These are phyloP conservation scores for Oldenlandia corymbosa DNA, from an alignment of 257 asterid species.

Conservation along the genomic window DNA sequence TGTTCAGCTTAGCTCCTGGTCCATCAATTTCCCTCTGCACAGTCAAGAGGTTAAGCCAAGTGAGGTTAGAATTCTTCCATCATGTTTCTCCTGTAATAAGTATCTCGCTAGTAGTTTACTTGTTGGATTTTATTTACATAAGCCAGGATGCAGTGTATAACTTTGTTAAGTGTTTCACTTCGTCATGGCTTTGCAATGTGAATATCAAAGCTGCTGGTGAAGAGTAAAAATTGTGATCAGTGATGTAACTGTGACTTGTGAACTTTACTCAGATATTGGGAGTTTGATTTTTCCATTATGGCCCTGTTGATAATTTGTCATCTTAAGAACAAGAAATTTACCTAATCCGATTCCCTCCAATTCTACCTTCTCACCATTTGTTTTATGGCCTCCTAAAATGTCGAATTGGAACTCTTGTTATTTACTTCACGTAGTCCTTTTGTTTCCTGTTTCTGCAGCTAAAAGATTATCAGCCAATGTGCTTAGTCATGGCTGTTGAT, in stretches of 20 bases:
- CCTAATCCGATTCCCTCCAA: neutral
- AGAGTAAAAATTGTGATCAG: neutral
- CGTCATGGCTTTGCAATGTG: neutral
- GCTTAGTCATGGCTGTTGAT: slow-evolving; percentile 79
- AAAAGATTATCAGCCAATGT: slow-evolving; percentile 54
- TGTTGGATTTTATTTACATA: neutral
- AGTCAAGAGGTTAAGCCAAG: slow-evolving; percentile 47
- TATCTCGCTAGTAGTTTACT: neutral
- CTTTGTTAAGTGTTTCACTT: neutral
- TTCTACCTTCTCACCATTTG: neutral
- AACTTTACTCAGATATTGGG: neutral
- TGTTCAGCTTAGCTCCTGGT: slow-evolving; percentile 90
- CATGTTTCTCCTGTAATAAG: neutral
- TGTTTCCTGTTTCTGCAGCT: slow-evolving; percentile 44
- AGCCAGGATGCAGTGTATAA: neutral
- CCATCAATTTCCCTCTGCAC: slow-evolving; percentile 64
- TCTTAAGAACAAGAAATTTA: neutral
- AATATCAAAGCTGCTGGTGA: neutral
- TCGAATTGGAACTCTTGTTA: neutral
- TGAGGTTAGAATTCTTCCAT: slow-evolving; percentile 49
- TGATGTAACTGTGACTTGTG: neutral
- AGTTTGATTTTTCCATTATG: neutral
- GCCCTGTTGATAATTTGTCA: neutral
- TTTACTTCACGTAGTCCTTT: slow-evolving; percentile 8
- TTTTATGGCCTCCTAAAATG: too few relatives aligned